Evolutionary conservation across 805 yeast genomes (phyloP).

Genomic region (Candida nanaspora): DNA sequence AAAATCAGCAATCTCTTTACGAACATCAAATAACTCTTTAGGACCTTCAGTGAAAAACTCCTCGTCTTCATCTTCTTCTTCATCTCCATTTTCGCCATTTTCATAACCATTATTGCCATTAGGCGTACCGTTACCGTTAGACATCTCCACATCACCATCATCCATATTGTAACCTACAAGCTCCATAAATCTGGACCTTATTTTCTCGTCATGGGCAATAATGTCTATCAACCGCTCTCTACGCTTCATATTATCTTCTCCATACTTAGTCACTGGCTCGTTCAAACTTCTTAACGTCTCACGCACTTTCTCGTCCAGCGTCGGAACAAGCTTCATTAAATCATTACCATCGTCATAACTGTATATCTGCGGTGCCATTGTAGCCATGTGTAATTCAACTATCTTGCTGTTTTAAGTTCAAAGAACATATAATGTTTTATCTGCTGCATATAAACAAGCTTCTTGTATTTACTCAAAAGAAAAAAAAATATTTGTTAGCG

Average conservation of each 20-base stretch:
- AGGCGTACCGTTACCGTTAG: background rate
- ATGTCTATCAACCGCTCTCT: constrained; percentile 50
- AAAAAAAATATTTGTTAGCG: too few species aligned
- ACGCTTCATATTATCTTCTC: constrained; percentile 50
- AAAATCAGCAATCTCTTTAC: constrained; percentile 43
- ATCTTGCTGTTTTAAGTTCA: background rate
- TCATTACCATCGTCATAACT: constrained; percentile 3
- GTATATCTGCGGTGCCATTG: background rate
- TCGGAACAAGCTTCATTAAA: constrained; percentile 38
- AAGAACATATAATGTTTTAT: too few species aligned
- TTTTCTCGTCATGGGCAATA: constrained; percentile 27
- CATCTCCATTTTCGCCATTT: constrained; percentile 15
- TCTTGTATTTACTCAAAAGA: too few species aligned
- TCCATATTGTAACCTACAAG: constrained; percentile 5
- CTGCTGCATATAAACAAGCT: too few species aligned
- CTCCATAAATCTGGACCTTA: constrained; percentile 9
- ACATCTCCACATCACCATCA: background rate
- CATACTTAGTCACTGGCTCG: constrained; percentile 49
- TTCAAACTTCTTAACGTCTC: constrained; percentile 37
- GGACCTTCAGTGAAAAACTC: constrained; percentile 84
- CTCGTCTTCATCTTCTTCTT: constrained; percentile 53
- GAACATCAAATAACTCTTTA: constrained; percentile 39
- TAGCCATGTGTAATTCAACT: background rate
- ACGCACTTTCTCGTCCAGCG: constrained; percentile 59
- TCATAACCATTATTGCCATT: constrained; percentile 1